These are phyloP conservation scores for Globisporangium iwayamae DNA, from an alignment of 352 stramenopile species.

Conservation along the genomic window DNA sequence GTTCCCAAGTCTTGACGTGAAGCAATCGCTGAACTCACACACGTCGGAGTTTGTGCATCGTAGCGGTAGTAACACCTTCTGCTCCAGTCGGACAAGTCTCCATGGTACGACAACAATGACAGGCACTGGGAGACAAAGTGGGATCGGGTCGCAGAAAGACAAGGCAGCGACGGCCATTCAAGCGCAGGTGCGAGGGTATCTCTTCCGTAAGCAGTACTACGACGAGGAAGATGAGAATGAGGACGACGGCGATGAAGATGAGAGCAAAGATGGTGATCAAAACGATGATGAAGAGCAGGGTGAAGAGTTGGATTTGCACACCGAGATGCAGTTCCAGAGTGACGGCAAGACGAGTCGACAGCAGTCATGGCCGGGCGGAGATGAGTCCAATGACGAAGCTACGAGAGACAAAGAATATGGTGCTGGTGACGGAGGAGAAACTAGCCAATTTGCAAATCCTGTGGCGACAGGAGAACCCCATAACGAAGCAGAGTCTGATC, in stretches of 20 bases:
- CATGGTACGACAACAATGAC: background rate
- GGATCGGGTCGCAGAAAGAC: background rate
- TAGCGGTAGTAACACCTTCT: background rate
- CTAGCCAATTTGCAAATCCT: background rate
- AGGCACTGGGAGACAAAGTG: background rate
- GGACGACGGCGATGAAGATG: background rate
- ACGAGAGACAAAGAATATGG: background rate
- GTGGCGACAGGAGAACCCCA: background rate
- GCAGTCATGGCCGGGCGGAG: background rate
- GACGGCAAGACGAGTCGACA: slow-evolving; percentile 1
- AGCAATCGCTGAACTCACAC: slow-evolving; percentile 15
- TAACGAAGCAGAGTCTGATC: background rate
- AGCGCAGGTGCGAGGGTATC: slow-evolving; percentile 14
- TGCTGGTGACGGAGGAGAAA: background rate
- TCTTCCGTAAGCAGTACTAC: slow-evolving; percentile 19
- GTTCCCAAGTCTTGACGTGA: slow-evolving; percentile 41
- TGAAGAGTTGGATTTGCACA: slow-evolving; percentile 5
- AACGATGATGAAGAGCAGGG: background rate
- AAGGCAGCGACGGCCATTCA: slow-evolving; percentile 12
- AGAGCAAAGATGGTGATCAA: background rate
- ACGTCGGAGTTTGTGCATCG: slow-evolving; percentile 1
- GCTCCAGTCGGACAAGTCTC: slow-evolving; percentile 1
- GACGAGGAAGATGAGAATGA: background rate
- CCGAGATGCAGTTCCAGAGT: slow-evolving; percentile 14
- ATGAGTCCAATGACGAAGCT: background rate